Conservation (phyloP, 495 filamentous ascomycete species). For the Daldinia bambusicola region DNA sequence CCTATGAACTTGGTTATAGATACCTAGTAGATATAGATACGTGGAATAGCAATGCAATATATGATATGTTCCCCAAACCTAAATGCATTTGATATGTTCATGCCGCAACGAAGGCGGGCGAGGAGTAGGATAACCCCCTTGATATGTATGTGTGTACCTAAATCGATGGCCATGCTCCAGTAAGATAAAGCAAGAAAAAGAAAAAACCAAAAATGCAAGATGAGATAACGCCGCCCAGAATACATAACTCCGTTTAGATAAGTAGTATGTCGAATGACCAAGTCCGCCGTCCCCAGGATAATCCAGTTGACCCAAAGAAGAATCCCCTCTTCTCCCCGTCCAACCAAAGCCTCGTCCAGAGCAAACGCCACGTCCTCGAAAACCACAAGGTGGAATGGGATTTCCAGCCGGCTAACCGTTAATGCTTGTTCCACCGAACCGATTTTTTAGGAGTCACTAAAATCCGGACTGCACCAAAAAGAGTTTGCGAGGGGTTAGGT, state of each 20-base stretch:
- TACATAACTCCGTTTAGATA: constrained; percentile 31
- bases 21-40: not conserved
- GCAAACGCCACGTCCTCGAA: constrained; percentile 35
- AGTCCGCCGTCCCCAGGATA: constrained; percentile 22
- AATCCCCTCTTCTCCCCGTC: constrained; percentile 25
- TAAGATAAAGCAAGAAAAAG: not conserved
- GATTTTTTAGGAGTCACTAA: constrained; percentile 14
- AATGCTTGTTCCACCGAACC: constrained; percentile 14
- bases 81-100: constrained; percentile 27
- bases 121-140: constrained; percentile 10
- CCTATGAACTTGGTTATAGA: not conserved
- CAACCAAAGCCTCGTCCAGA: constrained; percentile 16
- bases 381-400: constrained; percentile 19
- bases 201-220: constrained; percentile 30
- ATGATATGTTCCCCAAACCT: not conserved
- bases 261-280: constrained; percentile 20
- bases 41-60: not conserved
- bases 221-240: constrained; percentile 33
- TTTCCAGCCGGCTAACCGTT: constrained; percentile 18
- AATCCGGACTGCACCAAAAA: constrained; percentile 9
- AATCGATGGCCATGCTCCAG: constrained; percentile 36
- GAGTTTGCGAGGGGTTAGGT: not conserved
- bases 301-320: constrained; percentile 7
- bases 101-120: constrained; percentile 11
- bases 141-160: constrained; percentile 34